Evolutionary conservation across 202 grass and related monocot species (phyloP).

Genomic region (Dendrocalamus latiflorus): DNA sequence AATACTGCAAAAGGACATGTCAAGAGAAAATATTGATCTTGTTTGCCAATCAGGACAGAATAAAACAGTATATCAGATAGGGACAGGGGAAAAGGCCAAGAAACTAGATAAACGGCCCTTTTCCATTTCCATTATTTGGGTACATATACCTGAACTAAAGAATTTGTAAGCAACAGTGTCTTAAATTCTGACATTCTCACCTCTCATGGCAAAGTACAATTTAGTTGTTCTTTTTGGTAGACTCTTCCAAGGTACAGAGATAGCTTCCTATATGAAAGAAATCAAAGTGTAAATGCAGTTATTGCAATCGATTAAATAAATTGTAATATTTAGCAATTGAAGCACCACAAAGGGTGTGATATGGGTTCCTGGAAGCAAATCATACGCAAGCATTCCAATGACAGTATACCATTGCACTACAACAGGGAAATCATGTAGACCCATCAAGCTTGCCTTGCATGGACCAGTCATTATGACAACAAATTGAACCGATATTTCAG

Average conservation of each 20-base stretch:
- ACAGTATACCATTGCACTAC: neutral
- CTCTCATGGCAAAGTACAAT: constrained; percentile 79
- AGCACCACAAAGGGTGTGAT: neutral
- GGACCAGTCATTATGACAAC: neutral
- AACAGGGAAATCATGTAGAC: neutral
- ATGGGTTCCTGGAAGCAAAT: neutral
- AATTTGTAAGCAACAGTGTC: neutral
- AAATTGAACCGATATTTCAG: neutral
- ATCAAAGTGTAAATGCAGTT: neutral
- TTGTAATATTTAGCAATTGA: neutral
- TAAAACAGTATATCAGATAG: neutral
- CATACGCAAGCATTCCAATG: neutral
- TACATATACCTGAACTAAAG: neutral
- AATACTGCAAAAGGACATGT: constrained; percentile 53
- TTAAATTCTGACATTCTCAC: constrained; percentile 18
- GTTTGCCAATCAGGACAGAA: neutral
- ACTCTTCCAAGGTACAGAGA: constrained; percentile 65
- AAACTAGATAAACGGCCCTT: neutral
- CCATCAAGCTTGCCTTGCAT: neutral
- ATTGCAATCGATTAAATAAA: neutral
- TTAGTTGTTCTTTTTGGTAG: constrained; percentile 66
- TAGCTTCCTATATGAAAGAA: constrained; percentile 62
- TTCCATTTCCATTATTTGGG: neutral
- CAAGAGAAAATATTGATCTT: neutral
- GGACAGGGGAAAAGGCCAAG: neutral